These are phyloP conservation scores for Nicotiana knightiana DNA, from an alignment of 257 asterid species.

Conservation along the genomic window DNA sequence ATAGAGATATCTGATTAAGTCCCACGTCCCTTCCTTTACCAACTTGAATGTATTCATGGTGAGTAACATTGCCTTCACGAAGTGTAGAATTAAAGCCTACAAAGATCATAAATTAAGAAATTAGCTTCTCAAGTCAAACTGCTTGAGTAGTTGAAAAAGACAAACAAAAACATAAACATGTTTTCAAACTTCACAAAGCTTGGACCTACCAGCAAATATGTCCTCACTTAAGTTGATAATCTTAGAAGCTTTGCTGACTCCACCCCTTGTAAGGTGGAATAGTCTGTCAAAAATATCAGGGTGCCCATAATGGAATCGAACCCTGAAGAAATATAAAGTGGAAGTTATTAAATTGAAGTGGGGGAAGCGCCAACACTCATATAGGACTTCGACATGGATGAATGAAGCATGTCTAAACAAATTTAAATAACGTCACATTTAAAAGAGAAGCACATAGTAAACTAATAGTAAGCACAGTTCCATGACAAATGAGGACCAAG, in stretches of 20 bases:
- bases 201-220: conserved; percentile 81
- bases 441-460: not conserved
- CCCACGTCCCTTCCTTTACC: conserved; percentile 99
- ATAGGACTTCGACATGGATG: not conserved
- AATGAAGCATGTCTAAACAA: not conserved
- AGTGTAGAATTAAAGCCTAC: conserved; percentile 97
- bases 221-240: conserved; percentile 91
- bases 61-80: conserved; percentile 96
- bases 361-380: not conserved
- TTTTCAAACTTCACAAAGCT: not conserved
- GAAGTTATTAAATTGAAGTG: not conserved
- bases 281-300: conserved; percentile 96
- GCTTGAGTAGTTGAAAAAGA: not conserved
- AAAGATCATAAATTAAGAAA: conserved; percentile 2
- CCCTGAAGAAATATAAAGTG: conserved; percentile 40
- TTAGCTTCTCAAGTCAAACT: not conserved
- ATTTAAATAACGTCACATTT: not conserved
- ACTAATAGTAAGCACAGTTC: not conserved
- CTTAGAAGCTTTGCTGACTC: conserved; percentile 96
- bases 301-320: conserved; percentile 98
- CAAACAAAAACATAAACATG: not conserved
- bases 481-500: not conserved
- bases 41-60: conserved; percentile 97
- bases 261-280: conserved; percentile 96
- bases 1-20: conserved; percentile 92